Evolutionary conservation across 208 protist species (phyloP).

Genomic region (Naegleria fowleri): DNA sequence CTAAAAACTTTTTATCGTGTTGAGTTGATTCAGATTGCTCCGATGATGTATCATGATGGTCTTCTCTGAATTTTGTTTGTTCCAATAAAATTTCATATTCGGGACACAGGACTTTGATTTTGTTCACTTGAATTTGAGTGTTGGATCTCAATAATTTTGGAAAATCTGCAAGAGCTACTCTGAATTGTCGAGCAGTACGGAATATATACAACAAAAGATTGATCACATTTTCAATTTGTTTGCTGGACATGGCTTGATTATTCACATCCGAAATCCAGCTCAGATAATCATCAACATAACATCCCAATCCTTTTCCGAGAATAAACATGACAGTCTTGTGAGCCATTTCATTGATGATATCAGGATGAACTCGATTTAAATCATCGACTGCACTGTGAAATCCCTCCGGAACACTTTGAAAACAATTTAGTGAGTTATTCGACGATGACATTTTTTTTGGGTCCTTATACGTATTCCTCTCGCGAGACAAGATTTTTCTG

Average conservation of each 20-base stretch:
- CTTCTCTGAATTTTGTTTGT: background rate
- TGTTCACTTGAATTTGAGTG: background rate
- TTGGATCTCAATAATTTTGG: background rate
- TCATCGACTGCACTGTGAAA: background rate
- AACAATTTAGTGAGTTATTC: background rate
- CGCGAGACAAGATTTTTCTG: background rate
- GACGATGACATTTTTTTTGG: background rate
- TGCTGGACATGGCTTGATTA: background rate
- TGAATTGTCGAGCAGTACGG: background rate
- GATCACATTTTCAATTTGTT: background rate
- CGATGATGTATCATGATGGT: background rate
- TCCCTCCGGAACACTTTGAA: constrained; percentile 1
- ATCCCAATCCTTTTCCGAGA: background rate
- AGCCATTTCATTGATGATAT: background rate
- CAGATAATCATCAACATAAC: background rate
- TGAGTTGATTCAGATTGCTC: background rate
- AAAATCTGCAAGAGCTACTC: background rate
- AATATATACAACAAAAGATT: background rate
- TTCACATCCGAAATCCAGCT: background rate
- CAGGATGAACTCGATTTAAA: background rate
- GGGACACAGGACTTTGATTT: background rate
- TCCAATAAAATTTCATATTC: background rate
- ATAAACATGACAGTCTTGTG: background rate
- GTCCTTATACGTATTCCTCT: too few species aligned
- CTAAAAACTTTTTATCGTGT: background rate